Base-by-base conservation (phyloP, 306 rosid species). In the Pueraria montana region DNA sequence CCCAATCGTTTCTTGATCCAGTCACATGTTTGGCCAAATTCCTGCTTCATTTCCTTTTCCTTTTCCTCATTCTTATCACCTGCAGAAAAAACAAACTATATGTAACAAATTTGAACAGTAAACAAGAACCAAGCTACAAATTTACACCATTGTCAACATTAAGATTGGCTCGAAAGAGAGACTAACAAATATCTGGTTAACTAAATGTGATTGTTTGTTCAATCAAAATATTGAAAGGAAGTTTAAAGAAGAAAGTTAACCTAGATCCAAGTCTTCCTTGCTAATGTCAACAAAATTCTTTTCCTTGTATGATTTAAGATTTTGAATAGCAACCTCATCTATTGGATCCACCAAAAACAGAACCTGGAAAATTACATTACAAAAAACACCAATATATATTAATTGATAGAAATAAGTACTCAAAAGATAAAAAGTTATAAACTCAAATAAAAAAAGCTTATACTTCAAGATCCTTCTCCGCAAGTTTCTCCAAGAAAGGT, bases 221-320 rank as follows among this genome's bases (percentile, higher is more conserved):
- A 55, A 56, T 56, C 48, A 63, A 24, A 75, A 5, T 3, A 71
- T 27, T 55, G 55, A 75, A 75, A 56, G 18, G 46, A 84, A 20
- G 30, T 50, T 70, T 20, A 49, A 53, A 61, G 67, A 62, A 52
- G 72, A 72, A 84, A 79, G 26, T 87, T 52, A 77, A 96, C 99
- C 99, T 87, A 96, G 84, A 84, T 94, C 97, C 80, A 96, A 85
- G 81, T 94, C 99, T 89, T 96, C 98, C 92, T 96, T 96, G 97
- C 96, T 94, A 89, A 94, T 94, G 86, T 96, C 99, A 81, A 94
- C 87, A 78, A 96, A 96, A 84, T 92, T 88, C 87, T 94, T 96
- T 27, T 96, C 99, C 90, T 94, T 94, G 87, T 87, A 96, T 56
- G 97, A 86, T 82, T 94, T 94, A 58, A 96, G 91, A 88, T 94